Evolutionary conservation across 2,329 filamentous ascomycete species (phyloP).

Genomic region (Ophiostoma angusticollis): DNA sequence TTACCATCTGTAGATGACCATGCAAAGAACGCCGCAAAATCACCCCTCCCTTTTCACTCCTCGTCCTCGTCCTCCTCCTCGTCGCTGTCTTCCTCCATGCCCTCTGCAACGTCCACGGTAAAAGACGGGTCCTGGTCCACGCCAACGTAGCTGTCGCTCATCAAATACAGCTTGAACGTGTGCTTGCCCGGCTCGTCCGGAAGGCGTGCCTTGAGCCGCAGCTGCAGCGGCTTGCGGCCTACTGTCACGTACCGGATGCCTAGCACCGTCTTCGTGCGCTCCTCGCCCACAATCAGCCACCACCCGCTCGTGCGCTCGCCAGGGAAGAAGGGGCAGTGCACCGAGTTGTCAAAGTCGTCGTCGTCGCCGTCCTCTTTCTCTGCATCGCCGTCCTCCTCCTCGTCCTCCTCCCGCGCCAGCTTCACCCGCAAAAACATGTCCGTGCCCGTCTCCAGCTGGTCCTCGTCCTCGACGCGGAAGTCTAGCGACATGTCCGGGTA

Average conservation of each 20-base stretch:
- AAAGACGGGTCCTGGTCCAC: constrained; percentile 94
- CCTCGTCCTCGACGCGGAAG: constrained; percentile 71
- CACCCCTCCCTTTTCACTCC: background rate
- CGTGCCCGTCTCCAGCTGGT: constrained; percentile 66
- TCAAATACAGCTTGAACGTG: constrained; percentile 80
- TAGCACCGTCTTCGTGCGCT: constrained; percentile 73
- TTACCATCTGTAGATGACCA: no score
- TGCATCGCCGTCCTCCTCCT: constrained; percentile 48
- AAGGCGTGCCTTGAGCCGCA: constrained; percentile 78
- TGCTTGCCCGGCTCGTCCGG: constrained; percentile 65
- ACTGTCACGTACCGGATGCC: constrained; percentile 94
- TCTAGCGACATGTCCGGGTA: constrained; percentile 92
- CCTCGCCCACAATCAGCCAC: constrained; percentile 95
- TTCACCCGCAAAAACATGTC: constrained; percentile 73
- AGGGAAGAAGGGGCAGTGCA: constrained; percentile 93
- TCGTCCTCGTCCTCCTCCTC: constrained; percentile 53
- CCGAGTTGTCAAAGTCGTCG: constrained; percentile 62
- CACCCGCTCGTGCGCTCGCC: constrained; percentile 89
- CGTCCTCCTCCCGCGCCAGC: constrained; percentile 72
- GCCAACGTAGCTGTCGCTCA: constrained; percentile 94
- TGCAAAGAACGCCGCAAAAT: background rate
- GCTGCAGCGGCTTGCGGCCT: constrained; percentile 54
- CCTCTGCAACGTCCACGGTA: constrained; percentile 72
- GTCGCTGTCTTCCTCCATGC: constrained; percentile 87
- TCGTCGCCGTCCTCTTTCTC: constrained; percentile 28